Base-by-base conservation (phyloP, 768 basidiomycete genomes). In the Russula dissimulans region DNA sequence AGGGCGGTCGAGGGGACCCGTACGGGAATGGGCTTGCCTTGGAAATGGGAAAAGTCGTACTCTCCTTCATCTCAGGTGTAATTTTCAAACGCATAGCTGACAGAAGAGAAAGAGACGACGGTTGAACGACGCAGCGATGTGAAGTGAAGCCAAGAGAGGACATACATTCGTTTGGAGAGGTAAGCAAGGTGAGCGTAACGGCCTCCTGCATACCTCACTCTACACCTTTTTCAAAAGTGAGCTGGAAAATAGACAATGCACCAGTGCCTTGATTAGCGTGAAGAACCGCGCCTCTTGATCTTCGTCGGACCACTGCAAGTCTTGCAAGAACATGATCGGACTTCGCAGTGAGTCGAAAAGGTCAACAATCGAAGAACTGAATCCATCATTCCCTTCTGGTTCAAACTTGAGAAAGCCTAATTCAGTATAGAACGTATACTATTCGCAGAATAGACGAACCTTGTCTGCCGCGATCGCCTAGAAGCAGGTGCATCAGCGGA, bases 131-230 rank as follows among this genome's bases (percentile, higher is more conserved):
- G 18, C 22, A 52, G 45, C 31, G 17, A n/a, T 29, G 22, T 26
- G 22, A 26, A 26, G 22, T 2, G 42, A 17, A 31, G 22, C 34
- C 1, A 7, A 4, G 22, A 11, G 41, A 34, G 8, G 11, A 74
- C 83, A 59, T 68, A 85, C 79, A 80, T 72, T 63, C 83, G 70
- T 34, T 76, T 75, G 0, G 80, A 68, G 3, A 71, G 67, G 50
- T 78, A 73, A 0, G 83, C 78, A 3, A 86, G 69, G 46, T 80
- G 72, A 0, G 81, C 74, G 52, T 79, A 3, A 85, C 54, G 59
- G 81, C 75, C 59, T 84, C 83, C 61, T 86, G 81, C 74, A 85
- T 86, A 3, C 83, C 84, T 81, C 81, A 85, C 3, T 84, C 85
- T 45, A 77, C 74, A 9, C 67, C 81, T 81, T 48, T 1, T 18